phyloP scores from a whole-genome alignment of 148 eudicot species.

The Selenicereus undatus region DNA sequence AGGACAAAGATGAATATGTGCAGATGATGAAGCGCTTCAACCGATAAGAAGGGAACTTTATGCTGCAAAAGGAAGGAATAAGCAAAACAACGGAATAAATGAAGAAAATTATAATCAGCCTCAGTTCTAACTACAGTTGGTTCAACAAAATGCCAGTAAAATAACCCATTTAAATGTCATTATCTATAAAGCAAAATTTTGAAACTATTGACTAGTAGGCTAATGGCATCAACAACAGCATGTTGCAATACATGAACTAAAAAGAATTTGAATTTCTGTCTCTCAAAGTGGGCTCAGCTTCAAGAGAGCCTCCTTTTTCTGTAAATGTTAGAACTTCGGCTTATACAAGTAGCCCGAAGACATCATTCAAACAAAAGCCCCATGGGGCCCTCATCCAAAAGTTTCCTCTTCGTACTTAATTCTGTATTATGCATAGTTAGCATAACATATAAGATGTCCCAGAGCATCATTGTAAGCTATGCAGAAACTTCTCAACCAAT shows the following conservation, averaged over 20 bases:
- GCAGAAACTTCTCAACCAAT: background rate
- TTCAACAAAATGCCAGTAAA: background rate
- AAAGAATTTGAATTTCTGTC: background rate
- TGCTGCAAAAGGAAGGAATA: conserved; percentile 29
- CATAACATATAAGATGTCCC: background rate
- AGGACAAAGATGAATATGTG: conserved; percentile 91
- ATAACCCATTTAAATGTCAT: background rate
- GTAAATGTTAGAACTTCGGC: background rate
- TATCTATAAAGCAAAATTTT: background rate
- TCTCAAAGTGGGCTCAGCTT: background rate
- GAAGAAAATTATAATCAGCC: background rate
- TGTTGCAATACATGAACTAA: background rate
- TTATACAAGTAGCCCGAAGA: background rate
- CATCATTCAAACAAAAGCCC: background rate
- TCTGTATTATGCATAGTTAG: background rate
- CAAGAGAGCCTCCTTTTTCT: background rate
- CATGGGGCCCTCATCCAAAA: background rate
- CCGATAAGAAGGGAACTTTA: conserved; percentile 67
- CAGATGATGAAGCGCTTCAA: conserved; percentile 80
- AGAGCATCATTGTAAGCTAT: background rate
- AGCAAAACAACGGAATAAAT: background rate
- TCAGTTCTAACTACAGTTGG: background rate
- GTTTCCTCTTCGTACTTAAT: background rate
- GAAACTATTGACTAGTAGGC: background rate
- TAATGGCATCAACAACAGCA: background rate